Percentiles rank a stretch among this genome's conserved stretches.
Conservation (phyloP, 192 early-diverging fungal species). For the Anaeromyces robustus region DNA sequence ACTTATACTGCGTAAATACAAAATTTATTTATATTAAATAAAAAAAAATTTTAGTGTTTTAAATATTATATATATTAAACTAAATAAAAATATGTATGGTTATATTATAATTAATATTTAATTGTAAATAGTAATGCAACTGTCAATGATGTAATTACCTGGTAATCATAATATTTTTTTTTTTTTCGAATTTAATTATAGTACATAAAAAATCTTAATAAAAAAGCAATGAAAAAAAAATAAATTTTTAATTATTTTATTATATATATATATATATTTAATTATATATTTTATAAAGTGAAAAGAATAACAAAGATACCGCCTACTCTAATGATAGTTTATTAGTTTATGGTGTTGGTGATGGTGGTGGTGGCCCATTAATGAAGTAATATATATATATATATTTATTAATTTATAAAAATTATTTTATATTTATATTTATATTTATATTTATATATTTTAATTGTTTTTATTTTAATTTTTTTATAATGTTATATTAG, state of each 20-base stretch:
- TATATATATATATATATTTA: not conserved
- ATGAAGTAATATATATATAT: not conserved
- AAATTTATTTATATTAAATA: too few species aligned
- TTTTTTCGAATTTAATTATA: not conserved
- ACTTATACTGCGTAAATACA: constrained; percentile 50
- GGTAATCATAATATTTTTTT: constrained; percentile 2
- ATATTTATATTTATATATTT: too few species aligned
- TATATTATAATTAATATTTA: too few species aligned
- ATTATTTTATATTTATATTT: too few species aligned
- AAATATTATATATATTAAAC: too few species aligned
- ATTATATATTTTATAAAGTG: too few species aligned
- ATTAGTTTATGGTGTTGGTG: constrained; percentile 87
- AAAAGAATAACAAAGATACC: constrained; percentile 77
- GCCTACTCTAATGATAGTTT: constrained; percentile 72
- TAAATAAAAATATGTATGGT: too few species aligned
- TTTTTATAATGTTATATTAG: too few species aligned
- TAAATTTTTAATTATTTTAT: not conserved
- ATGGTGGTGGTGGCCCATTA: constrained; percentile 58
- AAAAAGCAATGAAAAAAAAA: not conserved
- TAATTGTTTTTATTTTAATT: too few species aligned
- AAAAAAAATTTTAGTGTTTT: too few species aligned
- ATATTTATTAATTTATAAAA: too few species aligned
- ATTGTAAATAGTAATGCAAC: constrained; percentile 7
- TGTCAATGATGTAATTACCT: constrained; percentile 33
- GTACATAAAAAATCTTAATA: not conserved